These are phyloP conservation scores for Pseudocercospora vitis DNA, from an alignment of 2,329 filamentous ascomycete genomes.

Conservation along the genomic window DNA sequence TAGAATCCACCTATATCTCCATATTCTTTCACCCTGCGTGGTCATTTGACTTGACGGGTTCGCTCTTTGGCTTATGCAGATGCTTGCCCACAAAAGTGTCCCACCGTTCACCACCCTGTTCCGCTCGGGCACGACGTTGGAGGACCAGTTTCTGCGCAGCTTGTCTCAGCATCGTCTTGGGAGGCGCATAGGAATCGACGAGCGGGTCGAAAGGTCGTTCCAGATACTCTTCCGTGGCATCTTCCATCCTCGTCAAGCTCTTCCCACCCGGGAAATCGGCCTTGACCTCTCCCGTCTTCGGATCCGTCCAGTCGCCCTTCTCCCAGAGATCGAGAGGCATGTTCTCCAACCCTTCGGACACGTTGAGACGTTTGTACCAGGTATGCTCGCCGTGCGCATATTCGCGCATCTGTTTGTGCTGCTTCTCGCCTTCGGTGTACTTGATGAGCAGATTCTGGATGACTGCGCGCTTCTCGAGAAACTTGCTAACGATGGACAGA, in stretches of 20 bases:
- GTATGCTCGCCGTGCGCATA: constrained; percentile 50
- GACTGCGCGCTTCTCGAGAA: constrained; percentile 51
- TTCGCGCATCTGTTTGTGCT: constrained; percentile 49
- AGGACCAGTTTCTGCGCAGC: constrained; percentile 51
- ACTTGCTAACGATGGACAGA: constrained; percentile 44
- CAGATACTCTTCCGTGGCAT: constrained; percentile 44
- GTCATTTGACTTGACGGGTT: constrained; percentile 13
- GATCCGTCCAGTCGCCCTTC: constrained; percentile 40
- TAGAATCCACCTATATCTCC: too few relatives aligned
- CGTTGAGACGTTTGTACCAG: constrained; percentile 54
- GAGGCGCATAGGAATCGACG: constrained; percentile 47
- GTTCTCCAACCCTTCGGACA: constrained; percentile 46
- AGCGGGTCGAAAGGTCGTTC: constrained; percentile 39
- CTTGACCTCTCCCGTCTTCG: constrained; percentile 17
- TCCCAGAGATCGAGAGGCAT: constrained; percentile 52
- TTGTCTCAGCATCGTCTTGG: constrained; percentile 47
- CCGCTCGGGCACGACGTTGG: constrained; percentile 46
- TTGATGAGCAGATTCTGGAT: constrained; percentile 54
- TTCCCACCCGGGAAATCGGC: constrained; percentile 42
- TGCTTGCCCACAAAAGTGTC: constrained; percentile 34
- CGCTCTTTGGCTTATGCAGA: constrained; percentile 11
- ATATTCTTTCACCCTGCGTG: constrained; percentile 21
- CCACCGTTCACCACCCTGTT: constrained; percentile 36
- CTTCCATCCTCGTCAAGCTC: constrained; percentile 48
- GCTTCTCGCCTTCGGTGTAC: constrained; percentile 53